These are phyloP conservation scores for Musa schizocarpa DNA, from an alignment of 176 grass and related monocot species.

Conservation along the genomic window DNA sequence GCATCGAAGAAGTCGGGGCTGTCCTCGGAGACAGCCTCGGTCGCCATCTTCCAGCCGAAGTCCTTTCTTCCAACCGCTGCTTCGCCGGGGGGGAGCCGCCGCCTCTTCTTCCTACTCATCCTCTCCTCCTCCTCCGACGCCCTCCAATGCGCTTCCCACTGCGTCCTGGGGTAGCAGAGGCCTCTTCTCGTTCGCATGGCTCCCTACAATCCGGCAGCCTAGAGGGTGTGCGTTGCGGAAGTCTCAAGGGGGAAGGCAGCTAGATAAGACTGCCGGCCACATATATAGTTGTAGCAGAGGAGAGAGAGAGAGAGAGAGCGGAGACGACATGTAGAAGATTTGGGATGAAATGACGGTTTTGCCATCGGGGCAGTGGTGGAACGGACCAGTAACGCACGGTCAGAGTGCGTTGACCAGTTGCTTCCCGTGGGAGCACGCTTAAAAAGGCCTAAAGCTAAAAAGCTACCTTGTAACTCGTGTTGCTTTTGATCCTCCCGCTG, in stretches of 20 bases:
- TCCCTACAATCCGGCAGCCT: background rate
- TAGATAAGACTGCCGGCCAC: background rate
- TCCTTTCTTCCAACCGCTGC: background rate
- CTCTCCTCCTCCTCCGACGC: conserved; percentile 17
- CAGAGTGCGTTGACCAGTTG: conserved; percentile 23
- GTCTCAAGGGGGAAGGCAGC: background rate
- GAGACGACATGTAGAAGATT: background rate
- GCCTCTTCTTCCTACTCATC: background rate
- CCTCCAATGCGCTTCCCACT: too few species aligned
- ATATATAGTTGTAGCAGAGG: background rate
- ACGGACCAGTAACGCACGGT: conserved; percentile 2
- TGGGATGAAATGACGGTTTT: conserved; percentile 7
- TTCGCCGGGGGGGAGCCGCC: background rate
- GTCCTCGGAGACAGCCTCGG: background rate
- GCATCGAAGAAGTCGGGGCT: conserved; percentile 38
- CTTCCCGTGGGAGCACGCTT: conserved; percentile 5
- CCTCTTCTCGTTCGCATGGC: conserved; percentile 3
- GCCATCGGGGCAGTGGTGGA: background rate
- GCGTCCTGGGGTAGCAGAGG: background rate
- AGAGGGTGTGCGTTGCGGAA: too few species aligned
- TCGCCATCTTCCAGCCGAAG: background rate
- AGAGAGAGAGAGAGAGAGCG: too few species aligned
- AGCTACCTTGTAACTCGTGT: too few species aligned
- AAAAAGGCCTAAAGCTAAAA: background rate
- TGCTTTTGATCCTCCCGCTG: too few species aligned